phyloP scores from a whole-genome alignment of 2,329 filamentous ascomycete genomes.

The Colletotrichum paranaense region DNA sequence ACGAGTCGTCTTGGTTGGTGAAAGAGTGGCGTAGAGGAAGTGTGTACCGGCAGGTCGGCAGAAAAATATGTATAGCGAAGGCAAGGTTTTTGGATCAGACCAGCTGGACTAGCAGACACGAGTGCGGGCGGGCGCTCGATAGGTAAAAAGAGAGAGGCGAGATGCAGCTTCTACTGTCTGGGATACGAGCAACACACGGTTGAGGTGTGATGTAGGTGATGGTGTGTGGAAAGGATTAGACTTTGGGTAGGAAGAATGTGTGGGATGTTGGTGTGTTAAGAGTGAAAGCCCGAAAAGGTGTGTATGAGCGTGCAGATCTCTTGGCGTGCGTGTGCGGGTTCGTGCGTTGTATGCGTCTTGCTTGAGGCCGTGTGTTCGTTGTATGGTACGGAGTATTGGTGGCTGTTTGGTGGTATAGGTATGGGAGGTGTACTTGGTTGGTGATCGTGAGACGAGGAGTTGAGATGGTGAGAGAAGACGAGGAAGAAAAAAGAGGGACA shows the following conservation, averaged over 20 bases:
- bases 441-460: not conserved
- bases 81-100: constrained; percentile 16
- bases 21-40: not conserved
- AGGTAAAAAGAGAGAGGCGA: constrained; percentile 2
- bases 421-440: constrained; percentile 15
- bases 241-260: not conserved
- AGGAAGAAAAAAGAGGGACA: constrained; percentile 6
- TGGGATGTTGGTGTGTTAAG: constrained; percentile 25
- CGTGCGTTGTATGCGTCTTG: constrained; percentile 1
- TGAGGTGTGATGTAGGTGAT: not conserved
- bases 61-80: constrained; percentile 16
- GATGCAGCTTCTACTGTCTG: not conserved
- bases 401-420: constrained; percentile 4
- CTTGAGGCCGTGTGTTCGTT: not conserved
- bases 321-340: constrained; percentile 26
- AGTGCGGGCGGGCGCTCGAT: constrained; percentile 11
- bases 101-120: constrained; percentile 10
- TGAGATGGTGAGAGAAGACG: not conserved
- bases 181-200: not conserved
- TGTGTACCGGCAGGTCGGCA: not conserved
- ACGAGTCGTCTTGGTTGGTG: constrained; percentile 2
- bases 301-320: constrained; percentile 23
- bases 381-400: not conserved
- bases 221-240: not conserved
- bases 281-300: not conserved